These are phyloP conservation scores for Chrysoporthe cubensis DNA, from an alignment of 2,329 filamentous ascomycete genomes.

Conservation along the genomic window DNA sequence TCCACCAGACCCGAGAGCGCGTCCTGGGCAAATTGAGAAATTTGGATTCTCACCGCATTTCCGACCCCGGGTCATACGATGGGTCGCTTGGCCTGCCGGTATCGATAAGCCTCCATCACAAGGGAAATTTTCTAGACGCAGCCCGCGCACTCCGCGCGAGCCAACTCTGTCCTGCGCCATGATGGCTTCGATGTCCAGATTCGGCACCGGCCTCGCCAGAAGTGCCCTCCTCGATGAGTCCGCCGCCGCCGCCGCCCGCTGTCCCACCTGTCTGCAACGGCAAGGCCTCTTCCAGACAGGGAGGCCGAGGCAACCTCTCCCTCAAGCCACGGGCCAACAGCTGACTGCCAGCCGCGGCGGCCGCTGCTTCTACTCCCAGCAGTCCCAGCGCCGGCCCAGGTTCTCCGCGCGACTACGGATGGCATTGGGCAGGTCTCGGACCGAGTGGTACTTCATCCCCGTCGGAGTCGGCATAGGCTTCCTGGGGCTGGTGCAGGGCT, in stretches of 20 bases:
- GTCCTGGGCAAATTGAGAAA: not conserved
- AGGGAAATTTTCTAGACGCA: constrained; percentile 12
- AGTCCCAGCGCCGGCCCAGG: constrained; percentile 49
- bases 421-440: constrained; percentile 56
- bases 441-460: constrained; percentile 91
- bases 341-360: constrained; percentile 30
- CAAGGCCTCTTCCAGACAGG: constrained; percentile 19
- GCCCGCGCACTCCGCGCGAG: constrained; percentile 11
- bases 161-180: constrained; percentile 16
- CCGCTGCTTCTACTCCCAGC: constrained; percentile 44
- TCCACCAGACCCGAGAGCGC: not conserved
- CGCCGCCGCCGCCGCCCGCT: constrained; percentile 21
- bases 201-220: constrained; percentile 28
- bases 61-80: constrained; percentile 23
- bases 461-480: constrained; percentile 84
- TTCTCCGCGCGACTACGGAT: constrained; percentile 57
- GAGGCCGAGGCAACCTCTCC: constrained; percentile 27
- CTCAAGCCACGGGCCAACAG: constrained; percentile 28
- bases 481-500: constrained; percentile 81
- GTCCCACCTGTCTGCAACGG: constrained; percentile 27
- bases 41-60: constrained; percentile 18
- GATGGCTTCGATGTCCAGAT: constrained; percentile 29
- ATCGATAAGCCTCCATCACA: constrained; percentile 28
- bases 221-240: constrained; percentile 27
- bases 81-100: constrained; percentile 23